Conservation (phyloP, 768 basidiomycete species). For the Boletus patriciae region DNA sequence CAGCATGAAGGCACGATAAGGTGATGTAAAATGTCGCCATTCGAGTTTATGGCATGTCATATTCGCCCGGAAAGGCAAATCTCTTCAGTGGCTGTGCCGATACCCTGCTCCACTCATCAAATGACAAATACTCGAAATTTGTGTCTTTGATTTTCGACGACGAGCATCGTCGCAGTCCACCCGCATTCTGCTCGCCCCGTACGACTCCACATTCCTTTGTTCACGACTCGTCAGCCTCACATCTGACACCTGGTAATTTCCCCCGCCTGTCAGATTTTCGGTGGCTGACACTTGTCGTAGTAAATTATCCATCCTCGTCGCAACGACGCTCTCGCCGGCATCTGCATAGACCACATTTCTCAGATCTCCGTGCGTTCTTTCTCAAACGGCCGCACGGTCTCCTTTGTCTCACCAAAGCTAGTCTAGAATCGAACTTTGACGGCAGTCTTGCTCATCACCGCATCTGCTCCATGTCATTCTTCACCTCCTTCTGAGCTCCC, state of each 20-base stretch:
- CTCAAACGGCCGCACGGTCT: not conserved
- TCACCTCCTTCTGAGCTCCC: constrained; percentile 15
- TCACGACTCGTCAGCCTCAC: constrained; percentile 17
- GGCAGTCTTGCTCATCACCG: constrained; percentile 1
- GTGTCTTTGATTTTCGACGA: constrained; percentile 15
- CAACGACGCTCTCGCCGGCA: constrained; percentile 7
- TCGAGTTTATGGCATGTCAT: not conserved
- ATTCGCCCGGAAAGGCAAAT: constrained; percentile 17
- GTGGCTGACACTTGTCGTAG: constrained; percentile 17
- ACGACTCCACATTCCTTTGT: constrained; percentile 11
- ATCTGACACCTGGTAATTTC: constrained; percentile 5
- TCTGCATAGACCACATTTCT: constrained; percentile 3
- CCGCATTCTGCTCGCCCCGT: not conserved
- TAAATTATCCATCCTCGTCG: constrained; percentile 17
- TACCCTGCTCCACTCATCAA: constrained; percentile 18
- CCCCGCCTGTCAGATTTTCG: not conserved
- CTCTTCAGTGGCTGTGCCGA: constrained; percentile 21
- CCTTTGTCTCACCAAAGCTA: constrained; percentile 10
- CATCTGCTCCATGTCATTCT: constrained; percentile 20
- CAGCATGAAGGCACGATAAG: not conserved
- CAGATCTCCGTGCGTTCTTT: constrained; percentile 11
- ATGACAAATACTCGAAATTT: constrained; percentile 29
- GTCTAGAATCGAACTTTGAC: constrained; percentile 18
- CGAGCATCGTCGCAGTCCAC: constrained; percentile 10
- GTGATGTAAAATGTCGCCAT: not conserved